Evolutionary conservation across 2,329 filamentous ascomycete genomes (phyloP).

Genomic region (Penicillium sp.): DNA sequence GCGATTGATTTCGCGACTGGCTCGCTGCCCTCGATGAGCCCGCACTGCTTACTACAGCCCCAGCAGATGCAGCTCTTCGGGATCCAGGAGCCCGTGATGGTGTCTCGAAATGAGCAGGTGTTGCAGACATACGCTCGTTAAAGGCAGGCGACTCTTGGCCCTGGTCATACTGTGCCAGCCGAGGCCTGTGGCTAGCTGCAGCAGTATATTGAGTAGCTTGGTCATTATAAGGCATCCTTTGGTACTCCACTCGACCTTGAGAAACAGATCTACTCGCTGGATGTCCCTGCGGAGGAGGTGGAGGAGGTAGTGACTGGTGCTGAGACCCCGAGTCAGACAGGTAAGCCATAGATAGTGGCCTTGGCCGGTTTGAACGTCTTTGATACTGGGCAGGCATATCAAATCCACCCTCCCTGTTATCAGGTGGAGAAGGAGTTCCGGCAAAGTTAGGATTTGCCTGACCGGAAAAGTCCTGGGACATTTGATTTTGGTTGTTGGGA

Average conservation of each 20-base stretch:
- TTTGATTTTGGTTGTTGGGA: constrained; percentile 28
- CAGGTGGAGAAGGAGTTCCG: constrained; percentile 17
- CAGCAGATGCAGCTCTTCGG: constrained; percentile 46
- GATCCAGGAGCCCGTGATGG: constrained; percentile 39
- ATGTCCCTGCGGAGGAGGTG: constrained; percentile 36
- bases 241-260: constrained; percentile 30
- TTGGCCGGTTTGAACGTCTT: constrained; percentile 28
- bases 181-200: constrained; percentile 17
- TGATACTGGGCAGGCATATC: constrained; percentile 26
- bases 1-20: constrained; percentile 34
- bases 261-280: constrained; percentile 35
- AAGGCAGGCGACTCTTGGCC: constrained; percentile 20
- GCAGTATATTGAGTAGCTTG: constrained; percentile 4
- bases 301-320: constrained; percentile 35
- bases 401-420: constrained; percentile 13
- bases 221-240: constrained; percentile 12
- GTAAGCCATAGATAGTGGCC: constrained; percentile 35
- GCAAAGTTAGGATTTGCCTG: constrained; percentile 18
- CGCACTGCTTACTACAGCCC: constrained; percentile 38
- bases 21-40: constrained; percentile 34
- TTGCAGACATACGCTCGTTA: constrained; percentile 9
- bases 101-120: constrained; percentile 23
- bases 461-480: constrained; percentile 12
- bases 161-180: constrained; percentile 21
- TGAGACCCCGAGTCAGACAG: constrained; percentile 25